A percentile compares a stretch with the other conserved stretches of the same genome.
Conservation (phyloP, 768 basidiomycete species). For the Amanita thiersii region DNA sequence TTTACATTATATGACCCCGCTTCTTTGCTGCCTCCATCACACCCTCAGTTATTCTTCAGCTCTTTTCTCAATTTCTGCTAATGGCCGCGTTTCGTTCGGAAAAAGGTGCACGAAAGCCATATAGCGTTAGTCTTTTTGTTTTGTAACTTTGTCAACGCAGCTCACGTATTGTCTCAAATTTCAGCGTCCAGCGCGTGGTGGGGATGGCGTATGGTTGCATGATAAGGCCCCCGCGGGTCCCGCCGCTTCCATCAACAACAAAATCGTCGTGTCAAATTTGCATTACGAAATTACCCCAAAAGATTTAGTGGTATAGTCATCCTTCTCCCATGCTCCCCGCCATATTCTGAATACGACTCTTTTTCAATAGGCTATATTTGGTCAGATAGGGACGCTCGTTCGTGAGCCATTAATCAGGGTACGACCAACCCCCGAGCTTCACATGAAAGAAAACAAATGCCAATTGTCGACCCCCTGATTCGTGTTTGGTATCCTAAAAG, state of each 20-base stretch:
- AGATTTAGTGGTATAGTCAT: slow-evolving; percentile 72
- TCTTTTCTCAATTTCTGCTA: background rate
- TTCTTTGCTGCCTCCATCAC: background rate
- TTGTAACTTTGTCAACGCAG: background rate
- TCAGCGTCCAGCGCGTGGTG: slow-evolving; percentile 49
- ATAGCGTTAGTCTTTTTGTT: slow-evolving; percentile 23
- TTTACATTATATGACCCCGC: too few relatives aligned
- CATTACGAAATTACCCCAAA: slow-evolving; percentile 89
- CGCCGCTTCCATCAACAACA: slow-evolving; percentile 32
- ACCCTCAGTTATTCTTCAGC: background rate
- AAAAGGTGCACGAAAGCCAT: slow-evolving; percentile 32
- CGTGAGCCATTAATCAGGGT: slow-evolving; percentile 93
- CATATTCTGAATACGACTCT: slow-evolving; percentile 1
- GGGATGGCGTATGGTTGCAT: slow-evolving; percentile 68
- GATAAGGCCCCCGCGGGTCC: slow-evolving; percentile 57
- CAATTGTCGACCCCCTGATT: slow-evolving; percentile 28
- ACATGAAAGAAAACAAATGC: slow-evolving; percentile 49
- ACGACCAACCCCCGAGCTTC: slow-evolving; percentile 67
- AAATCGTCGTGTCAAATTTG: slow-evolving; percentile 76
- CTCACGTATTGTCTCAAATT: slow-evolving; percentile 8
- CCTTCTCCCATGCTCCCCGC: slow-evolving; percentile 3
- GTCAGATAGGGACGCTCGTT: slow-evolving; percentile 85
- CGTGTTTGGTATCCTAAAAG: slow-evolving; percentile 42
- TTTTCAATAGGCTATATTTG: slow-evolving; percentile 69
- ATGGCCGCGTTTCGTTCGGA: slow-evolving; percentile 13